A percentile compares a stretch with the other conserved stretches of the same genome.
Conservation (phyloP, 2,329 filamentous ascomycete genomes). For the Microcyclosporella mali region DNA sequence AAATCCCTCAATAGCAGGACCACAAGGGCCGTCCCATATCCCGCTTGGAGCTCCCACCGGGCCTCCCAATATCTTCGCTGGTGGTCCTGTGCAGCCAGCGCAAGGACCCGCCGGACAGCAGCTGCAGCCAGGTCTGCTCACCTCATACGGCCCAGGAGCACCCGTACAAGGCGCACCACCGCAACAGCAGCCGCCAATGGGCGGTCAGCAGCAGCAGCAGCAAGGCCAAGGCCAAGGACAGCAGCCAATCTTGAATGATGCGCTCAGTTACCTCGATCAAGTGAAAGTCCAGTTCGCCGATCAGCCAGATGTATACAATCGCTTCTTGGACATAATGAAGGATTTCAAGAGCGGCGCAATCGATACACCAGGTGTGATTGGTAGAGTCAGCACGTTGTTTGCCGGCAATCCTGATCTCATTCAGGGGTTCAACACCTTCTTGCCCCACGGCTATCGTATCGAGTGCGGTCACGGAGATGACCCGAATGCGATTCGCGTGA, state of each 20-base stretch:
- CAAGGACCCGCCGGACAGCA: conserved; percentile 43
- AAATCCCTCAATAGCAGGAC: conserved; percentile 48
- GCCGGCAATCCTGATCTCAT: conserved; percentile 83
- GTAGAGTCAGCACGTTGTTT: conserved; percentile 90
- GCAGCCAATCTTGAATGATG: conserved; percentile 79
- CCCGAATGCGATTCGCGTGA: conserved; percentile 92
- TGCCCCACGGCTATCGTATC: conserved; percentile 90
- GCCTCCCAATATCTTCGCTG: conserved; percentile 62
- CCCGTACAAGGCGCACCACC: conserved; percentile 13
- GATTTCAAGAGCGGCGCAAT: conserved; percentile 99
- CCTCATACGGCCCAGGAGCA: conserved; percentile 37
- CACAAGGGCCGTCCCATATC: conserved; percentile 37
- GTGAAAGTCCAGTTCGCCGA: conserved; percentile 98
- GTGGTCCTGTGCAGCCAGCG: conserved; percentile 62
- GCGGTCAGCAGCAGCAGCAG: conserved; percentile 21
- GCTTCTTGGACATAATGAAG: conserved; percentile 98
- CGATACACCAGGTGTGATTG: conserved; percentile 95
- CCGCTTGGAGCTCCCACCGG: conserved; percentile 55
- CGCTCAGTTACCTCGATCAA: conserved; percentile 92
- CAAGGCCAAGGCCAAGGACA: conserved; percentile 63
- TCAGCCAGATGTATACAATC: conserved; percentile 93
- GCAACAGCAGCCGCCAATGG: conserved; percentile 21
- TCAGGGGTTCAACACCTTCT: conserved; percentile 96
- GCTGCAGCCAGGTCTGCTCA: conserved; percentile 41
- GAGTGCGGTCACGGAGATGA: conserved; percentile 92